Evolutionary conservation across 1,284 basidiomycete genomes (phyloP).

Genomic region (Cutaneotrichosporon dermatis): DNA sequence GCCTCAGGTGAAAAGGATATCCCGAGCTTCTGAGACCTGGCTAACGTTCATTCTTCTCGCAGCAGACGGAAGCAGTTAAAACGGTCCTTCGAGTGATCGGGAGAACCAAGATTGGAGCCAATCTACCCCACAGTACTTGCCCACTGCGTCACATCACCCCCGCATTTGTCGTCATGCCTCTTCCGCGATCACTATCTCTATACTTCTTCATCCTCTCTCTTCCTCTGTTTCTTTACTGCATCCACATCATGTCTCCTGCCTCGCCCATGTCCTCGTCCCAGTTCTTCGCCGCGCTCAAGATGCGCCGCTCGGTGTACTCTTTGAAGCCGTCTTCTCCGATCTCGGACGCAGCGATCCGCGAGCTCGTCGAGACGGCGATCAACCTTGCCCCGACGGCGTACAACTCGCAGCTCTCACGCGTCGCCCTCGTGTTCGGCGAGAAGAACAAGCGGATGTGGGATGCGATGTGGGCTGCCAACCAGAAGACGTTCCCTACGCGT

Average conservation of each 20-base stretch:
- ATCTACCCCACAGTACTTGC: no score
- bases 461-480: constrained; percentile 24
- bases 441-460: constrained; percentile 51
- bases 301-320: constrained; percentile 49
- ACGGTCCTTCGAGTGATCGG: no score
- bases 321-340: constrained; percentile 46
- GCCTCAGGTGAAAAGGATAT: no score
- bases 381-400: constrained; percentile 48
- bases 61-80: no score
- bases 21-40: no score
- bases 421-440: constrained; percentile 48
- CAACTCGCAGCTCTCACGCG: constrained; percentile 52
- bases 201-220: neutral
- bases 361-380: constrained; percentile 47
- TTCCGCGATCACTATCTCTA: no score
- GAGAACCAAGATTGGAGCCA: no score
- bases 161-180: no score
- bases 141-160: no score
- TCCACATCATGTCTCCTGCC: neutral
- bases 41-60: no score
- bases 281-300: constrained; percentile 13
- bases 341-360: constrained; percentile 44
- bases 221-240: neutral
- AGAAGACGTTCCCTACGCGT: neutral
- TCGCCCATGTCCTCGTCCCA: neutral